Evolutionary conservation across 805 yeast genomes (phyloP), one percentile per base, ranked within the genome.

Genomic region (Yarrowia sp.): DNA sequence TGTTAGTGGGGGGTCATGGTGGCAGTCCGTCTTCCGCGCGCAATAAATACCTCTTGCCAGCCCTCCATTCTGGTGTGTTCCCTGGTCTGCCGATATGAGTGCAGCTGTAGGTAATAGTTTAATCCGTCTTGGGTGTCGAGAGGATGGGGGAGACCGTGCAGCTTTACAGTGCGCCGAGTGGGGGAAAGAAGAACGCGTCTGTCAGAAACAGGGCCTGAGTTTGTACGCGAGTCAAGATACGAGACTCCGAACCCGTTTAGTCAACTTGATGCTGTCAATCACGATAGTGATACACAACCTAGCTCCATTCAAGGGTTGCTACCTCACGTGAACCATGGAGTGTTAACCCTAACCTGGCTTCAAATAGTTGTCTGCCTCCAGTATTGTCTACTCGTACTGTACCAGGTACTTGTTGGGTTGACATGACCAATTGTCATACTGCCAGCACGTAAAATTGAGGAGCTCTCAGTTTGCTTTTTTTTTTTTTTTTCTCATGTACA

Each of bases 11-110:
- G 30, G 30, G 30, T 4, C 35, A 21, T 6, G 21, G 16, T 9
- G 41, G 21, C 30, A 24, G 14, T 21, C 11, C 28, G 8, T 12
- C 9, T 19, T 10, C 22, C 2, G 12, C 19, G 40, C 33, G 28
- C 40, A n/a, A 32, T 32, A 46, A 58, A n/a, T 51, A 67, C 68
- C 68, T 66, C 69, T 41, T 65, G 68, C 69, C 69, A 67, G n/a
- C 67, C 67, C 59, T 67, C 69, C 69, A 67, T 67, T 36, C 35
- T 48, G 48, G 24, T 46, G 52, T 51, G 28, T 51, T 33, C 58
- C 58, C 58, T 33, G 41, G 30, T 21, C 30, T 49, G 58, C 58
- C 54, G 54, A 35, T 51, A 33, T n/a, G 62, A 30, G 43, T 61
- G 44, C 46, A 62, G 41, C 54, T 48, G 54, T 46, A 28, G 54